Evolutionary conservation across 208 protist genomes (phyloP).

Genomic region (Phytomonas francai): DNA sequence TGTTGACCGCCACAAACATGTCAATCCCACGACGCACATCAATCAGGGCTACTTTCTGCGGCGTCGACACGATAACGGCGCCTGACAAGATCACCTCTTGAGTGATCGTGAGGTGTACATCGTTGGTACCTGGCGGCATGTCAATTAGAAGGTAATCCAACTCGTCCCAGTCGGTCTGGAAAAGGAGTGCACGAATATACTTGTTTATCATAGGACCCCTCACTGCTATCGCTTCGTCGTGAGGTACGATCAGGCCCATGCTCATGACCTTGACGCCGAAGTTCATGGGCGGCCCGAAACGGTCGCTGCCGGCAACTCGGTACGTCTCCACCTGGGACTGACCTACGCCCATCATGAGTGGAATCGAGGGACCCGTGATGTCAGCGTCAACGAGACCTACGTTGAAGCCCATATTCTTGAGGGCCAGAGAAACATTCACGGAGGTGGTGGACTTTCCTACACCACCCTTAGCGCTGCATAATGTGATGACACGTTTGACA

Average conservation of each 20-base stretch:
- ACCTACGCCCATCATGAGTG: conserved; percentile 81
- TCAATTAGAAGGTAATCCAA: conserved; percentile 91
- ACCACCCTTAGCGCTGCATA: conserved; percentile 91
- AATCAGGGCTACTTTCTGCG: conserved; percentile 91
- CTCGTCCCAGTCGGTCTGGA: conserved; percentile 88
- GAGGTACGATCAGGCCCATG: conserved; percentile 86
- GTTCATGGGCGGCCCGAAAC: conserved; percentile 81
- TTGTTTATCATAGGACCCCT: conserved; percentile 89
- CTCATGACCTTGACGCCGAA: conserved; percentile 90
- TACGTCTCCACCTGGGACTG: conserved; percentile 79
- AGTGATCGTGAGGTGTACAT: conserved; percentile 89
- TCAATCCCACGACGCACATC: conserved; percentile 88
- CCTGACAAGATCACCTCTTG: conserved; percentile 85
- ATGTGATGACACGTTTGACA: conserved; percentile 71
- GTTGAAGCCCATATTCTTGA: conserved; percentile 67
- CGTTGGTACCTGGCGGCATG: conserved; percentile 90
- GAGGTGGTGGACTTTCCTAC: conserved; percentile 91
- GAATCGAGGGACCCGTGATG: conserved; percentile 89
- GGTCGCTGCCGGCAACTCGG: conserved; percentile 71
- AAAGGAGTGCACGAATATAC: conserved; percentile 85
- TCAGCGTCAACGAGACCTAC: conserved; percentile 90
- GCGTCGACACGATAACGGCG: conserved; percentile 95
- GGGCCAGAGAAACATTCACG: conserved; percentile 82
- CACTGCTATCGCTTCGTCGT: conserved; percentile 86
- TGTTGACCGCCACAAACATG: conserved; percentile 95